A percentile compares a stretch with the other conserved stretches of the same genome.
Evolutionary conservation across 139 green algal species (phyloP).

Genomic region (Gonium pectorale): DNA sequence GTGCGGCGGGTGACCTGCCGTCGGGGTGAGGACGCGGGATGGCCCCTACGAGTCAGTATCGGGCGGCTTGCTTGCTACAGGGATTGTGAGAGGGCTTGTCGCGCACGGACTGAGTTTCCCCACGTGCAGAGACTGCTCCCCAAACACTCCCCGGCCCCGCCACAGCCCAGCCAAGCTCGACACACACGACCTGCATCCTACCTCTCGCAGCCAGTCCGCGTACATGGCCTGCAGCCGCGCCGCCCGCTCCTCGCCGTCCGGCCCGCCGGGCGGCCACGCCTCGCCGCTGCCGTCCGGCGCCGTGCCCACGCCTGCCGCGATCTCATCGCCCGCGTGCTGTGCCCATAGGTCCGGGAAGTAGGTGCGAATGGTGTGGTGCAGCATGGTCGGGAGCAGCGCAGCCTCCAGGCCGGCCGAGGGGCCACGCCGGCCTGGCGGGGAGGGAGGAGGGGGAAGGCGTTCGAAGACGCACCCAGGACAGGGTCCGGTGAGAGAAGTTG

Average conservation of each 20-base stretch:
- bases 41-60: too few species aligned
- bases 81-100: too few species aligned
- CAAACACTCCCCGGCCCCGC: too few species aligned
- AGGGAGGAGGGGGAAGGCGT: background rate
- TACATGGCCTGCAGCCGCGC: slow-evolving; percentile 52
- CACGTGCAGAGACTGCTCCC: too few species aligned
- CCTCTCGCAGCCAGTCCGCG: slow-evolving; percentile 56
- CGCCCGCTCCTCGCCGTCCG: background rate
- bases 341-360: slow-evolving; percentile 65
- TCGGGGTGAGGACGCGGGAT: background rate
- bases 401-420: slow-evolving; percentile 52
- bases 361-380: slow-evolving; percentile 58
- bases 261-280: slow-evolving; percentile 4
- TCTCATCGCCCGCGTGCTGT: slow-evolving; percentile 37
- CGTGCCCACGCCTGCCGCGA: slow-evolving; percentile 21
- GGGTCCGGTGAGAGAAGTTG: too few species aligned
- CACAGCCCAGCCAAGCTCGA: too few species aligned
- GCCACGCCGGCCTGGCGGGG: slow-evolving; percentile 53
- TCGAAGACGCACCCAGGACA: too few species aligned
- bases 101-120: too few species aligned
- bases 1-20: slow-evolving; percentile 45
- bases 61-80: too few species aligned
- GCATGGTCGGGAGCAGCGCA: slow-evolving; percentile 59
- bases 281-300: background rate
- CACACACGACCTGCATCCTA: slow-evolving; percentile 18